Evolutionary conservation across 495 filamentous ascomycete species (phyloP), one percentile per base, ranked within the genome.

Genomic region (Hypoxylon fuscum): DNA sequence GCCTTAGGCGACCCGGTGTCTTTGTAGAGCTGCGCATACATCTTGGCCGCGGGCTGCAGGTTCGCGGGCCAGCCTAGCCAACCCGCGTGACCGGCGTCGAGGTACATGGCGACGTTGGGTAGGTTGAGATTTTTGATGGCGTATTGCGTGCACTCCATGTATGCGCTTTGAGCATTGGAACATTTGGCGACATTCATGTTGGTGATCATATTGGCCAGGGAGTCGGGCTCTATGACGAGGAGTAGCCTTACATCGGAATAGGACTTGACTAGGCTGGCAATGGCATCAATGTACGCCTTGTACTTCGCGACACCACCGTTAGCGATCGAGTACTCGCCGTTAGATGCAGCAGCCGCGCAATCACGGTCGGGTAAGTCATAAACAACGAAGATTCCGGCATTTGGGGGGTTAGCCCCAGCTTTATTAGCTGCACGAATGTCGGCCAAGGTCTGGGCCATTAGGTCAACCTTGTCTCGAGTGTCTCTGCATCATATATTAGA

Each of bases 31-130:
- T 75, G 46, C 14, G 78, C 84, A 65, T 81, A 90, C 44, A 89
- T 74, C 48, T 79, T 69, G 21, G 88, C 89, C 2, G 87, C 88
- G 4, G 70, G 59, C 20, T 49, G 47, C 46, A 92, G 76, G 76
- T 92, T 92, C 34, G 83, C 88, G n/a, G 82, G 71, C 90, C 90
- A 93, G 42, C 90, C 90, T 12, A 91, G 79, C 90, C 89, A 93
- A 41, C 90, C 90, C 21, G 81, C 86, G 74, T 86, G 83, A 65
- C 85, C 88, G 45, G 84, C 88, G 67, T 90, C 88, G 21, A 90
- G 70, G 66, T 90, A 90, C 88, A 90, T 89, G 46, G 81, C 64
- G 34, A 90, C 87, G 68, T 90, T 89, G 14, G 79, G 75, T 14
- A 89, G 72, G 68, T 87, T 82, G 31, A 90, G 74, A 20, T 82